phyloP scores from a whole-genome alignment of 2,329 filamentous ascomycete genomes.

The Trichoderma sp. region DNA sequence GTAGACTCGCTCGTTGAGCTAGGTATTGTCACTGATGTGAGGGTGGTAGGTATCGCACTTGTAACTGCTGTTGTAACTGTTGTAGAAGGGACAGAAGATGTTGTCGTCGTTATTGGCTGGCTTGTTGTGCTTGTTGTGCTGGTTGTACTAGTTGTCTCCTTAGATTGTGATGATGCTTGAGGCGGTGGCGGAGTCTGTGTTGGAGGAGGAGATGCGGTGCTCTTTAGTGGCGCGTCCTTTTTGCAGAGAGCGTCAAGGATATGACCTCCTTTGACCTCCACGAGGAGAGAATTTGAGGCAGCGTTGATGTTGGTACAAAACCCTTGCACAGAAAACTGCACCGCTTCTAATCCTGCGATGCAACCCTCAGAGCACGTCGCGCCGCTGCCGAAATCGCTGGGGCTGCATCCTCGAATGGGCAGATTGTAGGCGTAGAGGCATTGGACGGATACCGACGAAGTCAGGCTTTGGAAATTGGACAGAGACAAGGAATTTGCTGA shows the following conservation, averaged over 20 bases:
- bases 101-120: neutral
- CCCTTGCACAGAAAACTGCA: constrained; percentile 32
- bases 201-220: neutral
- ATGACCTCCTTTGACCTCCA: neutral
- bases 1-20: neutral
- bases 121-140: neutral
- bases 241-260: neutral
- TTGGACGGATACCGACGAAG: constrained; percentile 36
- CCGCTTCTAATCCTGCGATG: constrained; percentile 31
- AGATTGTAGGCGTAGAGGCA: constrained; percentile 47
- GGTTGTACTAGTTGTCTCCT: neutral
- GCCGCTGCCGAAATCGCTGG: constrained; percentile 38
- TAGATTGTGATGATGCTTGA: neutral
- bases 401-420: constrained; percentile 41
- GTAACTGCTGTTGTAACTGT: neutral
- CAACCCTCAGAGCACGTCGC: constrained; percentile 43
- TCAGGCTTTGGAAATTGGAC: constrained; percentile 44
- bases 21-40: neutral
- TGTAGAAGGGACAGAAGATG: neutral
- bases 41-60: neutral
- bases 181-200: neutral
- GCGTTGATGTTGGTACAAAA: constrained; percentile 18
- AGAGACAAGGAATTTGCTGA: constrained; percentile 35
- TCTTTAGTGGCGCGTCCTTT: neutral
- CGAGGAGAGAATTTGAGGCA: constrained; percentile 17